Conservation (phyloP, 2,329 filamentous ascomycete species). For the Pestalotiopsis sp. region DNA sequence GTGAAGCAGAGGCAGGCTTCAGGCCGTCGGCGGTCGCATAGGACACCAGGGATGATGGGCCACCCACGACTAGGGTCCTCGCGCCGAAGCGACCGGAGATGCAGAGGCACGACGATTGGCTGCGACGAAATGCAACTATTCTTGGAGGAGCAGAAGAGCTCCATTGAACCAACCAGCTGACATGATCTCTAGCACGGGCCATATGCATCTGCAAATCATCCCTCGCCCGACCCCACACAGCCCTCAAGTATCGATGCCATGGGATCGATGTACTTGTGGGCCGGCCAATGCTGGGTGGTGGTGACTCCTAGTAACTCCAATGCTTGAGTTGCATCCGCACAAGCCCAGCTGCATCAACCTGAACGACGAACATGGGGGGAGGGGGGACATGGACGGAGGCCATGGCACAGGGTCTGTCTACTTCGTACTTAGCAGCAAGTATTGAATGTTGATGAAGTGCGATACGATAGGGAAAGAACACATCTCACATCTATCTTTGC, state of each 20-base stretch:
- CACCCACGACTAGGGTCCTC: conserved; percentile 10
- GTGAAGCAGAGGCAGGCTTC: conserved; percentile 25
- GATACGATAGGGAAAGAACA: too few relatives aligned
- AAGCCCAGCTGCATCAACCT: conserved; percentile 17
- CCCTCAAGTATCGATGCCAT: not conserved
- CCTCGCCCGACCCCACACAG: conserved; percentile 23
- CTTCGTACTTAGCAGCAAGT: too few relatives aligned
- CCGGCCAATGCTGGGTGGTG: not conserved
- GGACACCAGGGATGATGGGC: conserved; percentile 15
- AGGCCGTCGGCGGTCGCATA: conserved; percentile 14
- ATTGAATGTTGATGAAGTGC: too few relatives aligned
- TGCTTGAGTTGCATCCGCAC: conserved; percentile 26
- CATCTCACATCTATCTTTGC: too few relatives aligned
- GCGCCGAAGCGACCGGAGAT: conserved; percentile 14
- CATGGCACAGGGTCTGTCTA: not conserved
- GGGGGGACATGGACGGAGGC: not conserved
- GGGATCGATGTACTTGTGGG: not conserved
- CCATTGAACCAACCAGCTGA: conserved; percentile 38
- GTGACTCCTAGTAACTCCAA: not conserved
- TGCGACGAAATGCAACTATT: conserved; percentile 26
- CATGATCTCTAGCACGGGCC: conserved; percentile 35
- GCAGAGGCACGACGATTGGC: conserved; percentile 13
- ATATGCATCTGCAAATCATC: conserved; percentile 38
- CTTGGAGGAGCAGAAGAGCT: conserved; percentile 18
- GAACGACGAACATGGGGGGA: not conserved